Percentiles rank a stretch among this genome's conserved stretches.
Conservation (phyloP, 345 rosid genomes). For the Erodium maritimum region DNA sequence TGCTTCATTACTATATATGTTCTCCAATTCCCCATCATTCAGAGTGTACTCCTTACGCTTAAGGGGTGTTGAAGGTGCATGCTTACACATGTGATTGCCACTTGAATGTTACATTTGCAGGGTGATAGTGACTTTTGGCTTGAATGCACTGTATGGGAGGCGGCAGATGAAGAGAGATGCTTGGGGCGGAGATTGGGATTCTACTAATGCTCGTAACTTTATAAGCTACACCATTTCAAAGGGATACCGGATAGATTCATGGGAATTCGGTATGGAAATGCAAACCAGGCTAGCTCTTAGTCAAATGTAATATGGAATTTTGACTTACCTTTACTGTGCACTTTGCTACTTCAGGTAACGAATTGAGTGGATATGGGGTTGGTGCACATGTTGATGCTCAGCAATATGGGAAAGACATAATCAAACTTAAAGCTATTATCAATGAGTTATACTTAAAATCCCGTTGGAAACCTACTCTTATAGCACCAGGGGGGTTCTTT, state of each 20-base stretch:
- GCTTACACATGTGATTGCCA: too few relatives aligned
- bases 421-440: slow-evolving; percentile 44
- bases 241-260: slow-evolving; percentile 71
- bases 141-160: slow-evolving; percentile 88
- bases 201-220: slow-evolving; percentile 56
- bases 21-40: too few relatives aligned
- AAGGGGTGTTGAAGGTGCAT: too few relatives aligned
- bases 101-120: slow-evolving; percentile 25
- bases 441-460: slow-evolving; percentile 43
- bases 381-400: slow-evolving; percentile 70
- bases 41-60: too few relatives aligned
- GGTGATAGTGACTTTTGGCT: slow-evolving; percentile 66
- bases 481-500: slow-evolving; percentile 98
- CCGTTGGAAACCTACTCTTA: slow-evolving; percentile 41
- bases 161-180: slow-evolving; percentile 32
- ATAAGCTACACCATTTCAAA: slow-evolving; percentile 67
- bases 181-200: slow-evolving; percentile 93
- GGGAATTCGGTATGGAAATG: slow-evolving; percentile 82
- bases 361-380: slow-evolving; percentile 71
- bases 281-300: neutral
- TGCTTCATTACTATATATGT: too few relatives aligned
- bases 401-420: slow-evolving; percentile 74
- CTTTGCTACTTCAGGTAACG: slow-evolving; percentile 67
- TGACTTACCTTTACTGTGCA: slow-evolving; percentile 3
- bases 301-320: neutral